phyloP scores from a whole-genome alignment of 306 rosid species.

The Geum urbanum region DNA sequence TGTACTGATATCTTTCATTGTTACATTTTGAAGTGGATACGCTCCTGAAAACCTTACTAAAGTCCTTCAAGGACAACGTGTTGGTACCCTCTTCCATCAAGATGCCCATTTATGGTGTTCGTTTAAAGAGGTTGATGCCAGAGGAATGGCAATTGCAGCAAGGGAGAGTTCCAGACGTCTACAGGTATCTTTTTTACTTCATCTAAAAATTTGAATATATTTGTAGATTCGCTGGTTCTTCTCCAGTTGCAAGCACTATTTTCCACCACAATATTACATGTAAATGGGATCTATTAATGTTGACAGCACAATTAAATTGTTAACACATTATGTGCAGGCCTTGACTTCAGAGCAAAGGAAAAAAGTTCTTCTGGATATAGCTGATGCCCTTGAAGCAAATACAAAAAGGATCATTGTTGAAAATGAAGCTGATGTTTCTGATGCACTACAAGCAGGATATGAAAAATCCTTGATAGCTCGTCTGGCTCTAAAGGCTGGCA shows the following conservation, averaged over 20 bases:
- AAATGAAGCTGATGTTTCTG: conserved; percentile 82
- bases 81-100: conserved; percentile 92
- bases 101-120: conserved; percentile 75
- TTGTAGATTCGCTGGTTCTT: neutral
- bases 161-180: conserved; percentile 93
- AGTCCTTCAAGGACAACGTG: conserved; percentile 80
- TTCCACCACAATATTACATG: neutral
- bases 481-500: conserved; percentile 70
- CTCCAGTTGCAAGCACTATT: neutral
- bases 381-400: conserved; percentile 84
- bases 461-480: conserved; percentile 80
- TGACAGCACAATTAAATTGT: conserved; percentile 25
- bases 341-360: conserved; percentile 72
- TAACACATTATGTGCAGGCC: conserved; percentile 49
- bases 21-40: conserved; percentile 57
- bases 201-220: neutral
- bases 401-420: conserved; percentile 55
- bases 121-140: conserved; percentile 61
- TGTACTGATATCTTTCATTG: conserved; percentile 16
- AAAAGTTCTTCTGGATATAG: conserved; percentile 73
- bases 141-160: conserved; percentile 95
- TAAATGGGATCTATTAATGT: neutral
- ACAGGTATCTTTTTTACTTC: conserved; percentile 56
- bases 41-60: conserved; percentile 66
- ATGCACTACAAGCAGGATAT: conserved; percentile 71